These are phyloP conservation scores for Ustilago lituana DNA, from an alignment of 1,284 basidiomycete species.

Conservation along the genomic window DNA sequence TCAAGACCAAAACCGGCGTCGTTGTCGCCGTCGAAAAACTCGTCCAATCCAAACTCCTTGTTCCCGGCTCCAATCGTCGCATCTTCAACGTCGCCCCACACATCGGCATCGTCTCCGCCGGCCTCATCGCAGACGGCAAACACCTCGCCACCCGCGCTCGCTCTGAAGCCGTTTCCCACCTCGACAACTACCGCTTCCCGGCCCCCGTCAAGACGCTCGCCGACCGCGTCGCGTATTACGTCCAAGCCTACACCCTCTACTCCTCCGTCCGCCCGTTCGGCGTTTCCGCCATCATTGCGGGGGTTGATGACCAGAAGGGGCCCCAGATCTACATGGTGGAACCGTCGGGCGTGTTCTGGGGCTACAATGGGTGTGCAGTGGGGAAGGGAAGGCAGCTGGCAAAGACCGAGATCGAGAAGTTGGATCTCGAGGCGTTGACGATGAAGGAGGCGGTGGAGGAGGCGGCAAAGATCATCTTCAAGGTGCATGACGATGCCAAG, in stretches of 20 bases:
- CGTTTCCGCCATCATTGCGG: slow-evolving; percentile 88
- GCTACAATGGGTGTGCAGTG: slow-evolving; percentile 73
- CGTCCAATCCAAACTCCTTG: slow-evolving; percentile 94
- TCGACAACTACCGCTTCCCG: slow-evolving; percentile 79
- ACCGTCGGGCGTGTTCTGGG: slow-evolving; percentile 91
- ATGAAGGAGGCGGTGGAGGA: slow-evolving; percentile 66
- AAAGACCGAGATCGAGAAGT: slow-evolving; percentile 97
- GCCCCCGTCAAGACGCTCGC: slow-evolving; percentile 84
- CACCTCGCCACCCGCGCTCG: slow-evolving; percentile 86
- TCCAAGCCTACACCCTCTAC: slow-evolving; percentile 96
- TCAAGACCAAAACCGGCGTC: slow-evolving; percentile 91
- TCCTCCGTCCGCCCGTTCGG: slow-evolving; percentile 98
- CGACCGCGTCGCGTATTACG: slow-evolving; percentile 85
- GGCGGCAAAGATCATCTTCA: slow-evolving; percentile 76
- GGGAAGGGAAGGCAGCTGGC: slow-evolving; percentile 97
- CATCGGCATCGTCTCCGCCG: slow-evolving; percentile 83
- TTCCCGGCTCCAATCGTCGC: slow-evolving; percentile 89
- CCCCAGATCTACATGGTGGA: slow-evolving; percentile 91
- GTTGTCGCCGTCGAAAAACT: slow-evolving; percentile 93
- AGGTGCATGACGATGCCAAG: slow-evolving; percentile 95
- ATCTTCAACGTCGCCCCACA: slow-evolving; percentile 94
- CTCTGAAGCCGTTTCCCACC: slow-evolving; percentile 82
- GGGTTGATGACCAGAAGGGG: slow-evolving; percentile 78
- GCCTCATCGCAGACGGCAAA: slow-evolving; percentile 91
- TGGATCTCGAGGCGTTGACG: slow-evolving; percentile 81